Percentiles rank a stretch among this genome's conserved stretches.
These are phyloP conservation scores for Fusarium pseudocircinatum DNA, from an alignment of 2,329 filamentous ascomycete genomes.

Conservation along the genomic window DNA sequence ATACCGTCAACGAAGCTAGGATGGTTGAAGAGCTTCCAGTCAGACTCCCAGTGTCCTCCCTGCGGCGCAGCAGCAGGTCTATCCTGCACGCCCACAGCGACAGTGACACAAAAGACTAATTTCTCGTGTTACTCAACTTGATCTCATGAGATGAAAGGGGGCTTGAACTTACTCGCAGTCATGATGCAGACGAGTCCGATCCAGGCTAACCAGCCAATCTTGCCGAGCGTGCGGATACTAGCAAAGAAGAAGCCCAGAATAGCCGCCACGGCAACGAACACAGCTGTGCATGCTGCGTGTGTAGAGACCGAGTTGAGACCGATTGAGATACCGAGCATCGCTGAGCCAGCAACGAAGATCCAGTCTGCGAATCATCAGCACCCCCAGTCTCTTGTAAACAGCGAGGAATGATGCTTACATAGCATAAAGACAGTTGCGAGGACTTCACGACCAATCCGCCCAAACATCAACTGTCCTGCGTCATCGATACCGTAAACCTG, in stretches of 20 bases:
- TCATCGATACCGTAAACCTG: conserved; percentile 65
- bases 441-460: conserved; percentile 55
- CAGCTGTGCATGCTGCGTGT: conserved; percentile 52
- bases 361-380: conserved; percentile 6
- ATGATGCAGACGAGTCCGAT: conserved; percentile 34
- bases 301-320: conserved; percentile 52
- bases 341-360: conserved; percentile 30
- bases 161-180: conserved; percentile 22
- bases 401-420: conserved; percentile 36
- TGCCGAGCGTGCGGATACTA: conserved; percentile 46
- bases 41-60: conserved; percentile 40
- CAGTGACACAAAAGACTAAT: conserved; percentile 28
- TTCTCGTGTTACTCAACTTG: neutral
- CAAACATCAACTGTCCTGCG: conserved; percentile 60
- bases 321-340: conserved; percentile 50
- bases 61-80: conserved; percentile 21
- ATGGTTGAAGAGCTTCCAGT: conserved; percentile 44
- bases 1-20: conserved; percentile 47
- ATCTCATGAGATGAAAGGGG: fast-evolving
- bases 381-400: fast-evolving
- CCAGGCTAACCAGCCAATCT: conserved; percentile 49
- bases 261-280: conserved; percentile 51
- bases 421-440: conserved; percentile 51
- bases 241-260: conserved; percentile 45
- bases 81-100: conserved; percentile 28